Evolutionary conservation across 2,329 filamentous ascomycete genomes (phyloP), one percentile per base, ranked within the genome.

Genomic region (Ampelomyces quisqualis): DNA sequence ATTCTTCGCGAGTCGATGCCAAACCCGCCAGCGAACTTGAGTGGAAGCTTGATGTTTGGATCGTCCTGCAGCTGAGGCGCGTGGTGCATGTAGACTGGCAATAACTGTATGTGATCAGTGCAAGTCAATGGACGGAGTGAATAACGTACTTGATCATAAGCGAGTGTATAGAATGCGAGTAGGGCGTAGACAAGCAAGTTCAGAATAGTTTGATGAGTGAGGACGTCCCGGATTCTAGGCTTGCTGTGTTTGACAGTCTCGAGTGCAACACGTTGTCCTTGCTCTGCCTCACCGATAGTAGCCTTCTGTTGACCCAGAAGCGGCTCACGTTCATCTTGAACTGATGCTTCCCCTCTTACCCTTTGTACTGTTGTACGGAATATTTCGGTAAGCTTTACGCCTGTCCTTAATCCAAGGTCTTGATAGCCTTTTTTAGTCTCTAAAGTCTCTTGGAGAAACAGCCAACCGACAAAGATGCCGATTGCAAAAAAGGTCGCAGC

Each of bases 361-460:
- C 7, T 58, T 42, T 13, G 40, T 5, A 62, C 44, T 4, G 45
- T 43, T 30, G 44, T 62, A 14, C 58, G 55, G 18, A 62, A 32
- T 27, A 52, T 60, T 3, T 49, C 48, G 21, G 57, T 62, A 60
- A 97, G 70, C 36, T 81, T 81, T 37, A 83, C 73, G 2, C 91
- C 91, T 0, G 94, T 70, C 2, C 81, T 65, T 3, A 93, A 70
- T 2, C 91, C 91, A 72, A 85, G 87, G 66, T 97, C 91, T 13
- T 73, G 77, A 4, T 77, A 70, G 42, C 85, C 70, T 33, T 80
- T 83, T 58, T 84, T 87, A 11, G 80, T 80, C 24, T 85, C 84
- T 1, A 95, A 73, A 0, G 93, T 95, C 78, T 98, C 91, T 73
- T 84, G 79, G 8, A 97, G 77, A 60, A 95, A 98, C 2, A 97